Evolutionary conservation across 805 yeast species (phyloP), one percentile per base, ranked within the genome.

Genomic region (Candida mattraensis): DNA sequence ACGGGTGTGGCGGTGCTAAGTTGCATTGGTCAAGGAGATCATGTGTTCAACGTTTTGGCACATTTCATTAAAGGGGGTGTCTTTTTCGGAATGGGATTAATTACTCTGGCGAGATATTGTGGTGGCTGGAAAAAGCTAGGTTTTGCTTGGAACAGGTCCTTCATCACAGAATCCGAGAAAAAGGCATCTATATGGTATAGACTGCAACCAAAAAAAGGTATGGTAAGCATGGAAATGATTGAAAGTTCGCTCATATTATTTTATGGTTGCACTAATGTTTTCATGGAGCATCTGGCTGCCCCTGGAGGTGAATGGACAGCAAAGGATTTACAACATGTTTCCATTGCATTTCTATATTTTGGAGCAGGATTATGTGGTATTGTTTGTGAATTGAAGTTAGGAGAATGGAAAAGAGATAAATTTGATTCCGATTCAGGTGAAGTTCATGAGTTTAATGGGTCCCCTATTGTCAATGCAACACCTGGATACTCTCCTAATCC

Each of bases 61-160:
- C 99, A 91, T 62, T 87, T 87, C 72, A 91, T 91, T 60, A 91
- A 91, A 61, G 99, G 99, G 42, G 93, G 91, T 17, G 93, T 91
- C 3, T 91, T 91, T 56, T 70, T 87, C 40, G 45, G 70, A 5
- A 64, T 84, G 24, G 99, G 99, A 14, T 42, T 89, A 6, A 56
- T 88, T 5, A 74, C 95, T n/a, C 68, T 93, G 24, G 84, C 88
- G 1, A 77, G 98, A 50, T 89, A 85, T 60, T 78, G 87, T 51
- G 99, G 99, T 3, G 85, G 82, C 9, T 86, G 83, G 51, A 57
- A 72, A 23, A 68, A 73, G 37, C 66, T 72, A 39, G 98, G 98
- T 14, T 82, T 94, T 83, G 89, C 95, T 4, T 91, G 99, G 99
- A 93, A 93, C 48, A 58, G 51, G 47, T 39, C 64, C 9, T 61